phyloP scores from a whole-genome alignment of 768 basidiomycete species.

The Suillus americanus region DNA sequence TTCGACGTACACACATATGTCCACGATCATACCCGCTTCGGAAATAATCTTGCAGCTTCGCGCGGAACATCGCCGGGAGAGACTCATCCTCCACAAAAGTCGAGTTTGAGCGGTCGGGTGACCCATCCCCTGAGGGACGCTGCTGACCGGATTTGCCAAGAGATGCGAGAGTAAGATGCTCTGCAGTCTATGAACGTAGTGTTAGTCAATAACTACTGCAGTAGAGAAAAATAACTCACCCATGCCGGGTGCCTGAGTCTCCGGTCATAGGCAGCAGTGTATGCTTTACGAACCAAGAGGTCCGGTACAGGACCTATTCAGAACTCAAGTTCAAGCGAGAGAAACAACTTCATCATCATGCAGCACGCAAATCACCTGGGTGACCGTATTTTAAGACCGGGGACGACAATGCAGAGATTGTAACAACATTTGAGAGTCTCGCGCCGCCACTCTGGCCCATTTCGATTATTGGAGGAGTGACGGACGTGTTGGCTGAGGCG shows the following conservation, averaged over 20 bases:
- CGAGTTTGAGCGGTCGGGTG: conserved; percentile 73
- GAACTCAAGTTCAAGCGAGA: conserved; percentile 1
- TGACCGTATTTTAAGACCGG: conserved; percentile 75
- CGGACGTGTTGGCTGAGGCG: conserved; percentile 16
- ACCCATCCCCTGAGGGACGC: conserved; percentile 34
- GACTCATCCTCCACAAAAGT: conserved; percentile 81
- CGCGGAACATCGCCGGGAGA: conserved; percentile 76
- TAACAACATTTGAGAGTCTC: conserved; percentile 37
- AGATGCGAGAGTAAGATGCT: conserved; percentile 84
- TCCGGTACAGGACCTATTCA: conserved; percentile 82
- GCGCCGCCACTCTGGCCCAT: conserved; percentile 45
- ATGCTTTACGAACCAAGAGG: conserved; percentile 75
- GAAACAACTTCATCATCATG: conserved; percentile 6
- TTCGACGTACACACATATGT: conserved; percentile 73
- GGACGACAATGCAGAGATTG: conserved; percentile 18
- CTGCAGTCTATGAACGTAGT: conserved; percentile 68
- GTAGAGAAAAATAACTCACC: conserved; percentile 46
- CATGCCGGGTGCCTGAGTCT: conserved; percentile 89
- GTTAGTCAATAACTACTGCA: background rate
- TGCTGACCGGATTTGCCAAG: conserved; percentile 50
- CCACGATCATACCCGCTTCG: conserved; percentile 93
- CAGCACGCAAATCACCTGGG: conserved; percentile 55
- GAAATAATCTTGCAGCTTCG: conserved; percentile 87
- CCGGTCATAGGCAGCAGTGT: conserved; percentile 89
- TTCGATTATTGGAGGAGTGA: conserved; percentile 41